Conservation (phyloP, 305 asterid species). For the Euphrasia arctica region DNA sequence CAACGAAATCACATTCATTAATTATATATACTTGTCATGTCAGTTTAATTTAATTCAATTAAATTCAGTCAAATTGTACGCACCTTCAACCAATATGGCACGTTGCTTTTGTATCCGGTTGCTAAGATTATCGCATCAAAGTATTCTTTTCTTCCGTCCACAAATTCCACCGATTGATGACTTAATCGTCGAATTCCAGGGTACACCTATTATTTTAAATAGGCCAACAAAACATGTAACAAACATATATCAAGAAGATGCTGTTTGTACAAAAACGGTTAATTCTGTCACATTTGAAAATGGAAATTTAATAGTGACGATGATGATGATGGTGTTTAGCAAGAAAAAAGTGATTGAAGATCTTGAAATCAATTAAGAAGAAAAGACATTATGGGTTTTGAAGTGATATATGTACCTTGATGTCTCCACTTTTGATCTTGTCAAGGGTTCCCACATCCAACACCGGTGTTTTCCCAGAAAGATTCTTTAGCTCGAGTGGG, state of each 20-base stretch:
- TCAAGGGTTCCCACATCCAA: constrained; percentile 89
- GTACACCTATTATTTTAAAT: constrained; percentile 34
- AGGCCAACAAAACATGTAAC: too few species aligned
- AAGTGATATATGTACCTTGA: constrained; percentile 73
- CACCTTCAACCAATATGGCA: constrained; percentile 91
- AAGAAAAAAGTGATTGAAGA: neutral
- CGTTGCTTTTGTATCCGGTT: constrained; percentile 95
- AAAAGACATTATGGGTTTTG: neutral
- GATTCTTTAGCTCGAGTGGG: constrained; percentile 69
- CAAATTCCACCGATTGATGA: constrained; percentile 55
- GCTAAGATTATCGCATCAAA: constrained; percentile 82
- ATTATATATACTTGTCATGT: too few species aligned
- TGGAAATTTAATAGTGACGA: too few species aligned
- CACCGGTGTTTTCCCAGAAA: constrained; percentile 84
- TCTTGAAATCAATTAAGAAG: neutral
- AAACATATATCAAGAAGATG: too few species aligned
- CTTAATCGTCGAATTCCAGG: constrained; percentile 55
- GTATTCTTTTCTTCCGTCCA: constrained; percentile 56
- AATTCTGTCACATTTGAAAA: too few species aligned
- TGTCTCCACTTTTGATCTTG: constrained; percentile 83
- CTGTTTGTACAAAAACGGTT: too few species aligned
- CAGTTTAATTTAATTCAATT: too few species aligned
- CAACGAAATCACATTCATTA: neutral
- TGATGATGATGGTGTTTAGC: too few species aligned
- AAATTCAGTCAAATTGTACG: too few species aligned